These are phyloP conservation scores for Candida adriatica DNA, from an alignment of 805 yeast species.

Conservation along the genomic window DNA sequence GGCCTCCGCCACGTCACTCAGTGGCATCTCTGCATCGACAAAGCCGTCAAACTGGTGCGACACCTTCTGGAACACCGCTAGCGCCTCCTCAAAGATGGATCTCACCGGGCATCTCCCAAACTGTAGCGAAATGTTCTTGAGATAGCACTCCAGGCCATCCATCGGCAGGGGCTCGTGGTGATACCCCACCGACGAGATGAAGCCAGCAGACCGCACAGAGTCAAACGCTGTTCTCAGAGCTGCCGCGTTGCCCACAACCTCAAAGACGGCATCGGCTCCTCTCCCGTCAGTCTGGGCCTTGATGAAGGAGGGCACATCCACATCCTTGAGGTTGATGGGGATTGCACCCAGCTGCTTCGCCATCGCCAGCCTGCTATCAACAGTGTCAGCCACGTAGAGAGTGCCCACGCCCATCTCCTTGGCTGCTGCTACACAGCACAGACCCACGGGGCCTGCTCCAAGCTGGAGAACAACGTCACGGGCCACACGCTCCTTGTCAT, in stretches of 20 bases:
- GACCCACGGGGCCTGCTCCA: slow-evolving; percentile 71
- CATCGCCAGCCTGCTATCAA: slow-evolving; percentile 53
- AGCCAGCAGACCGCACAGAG: slow-evolving; percentile 50
- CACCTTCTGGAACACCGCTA: slow-evolving; percentile 38
- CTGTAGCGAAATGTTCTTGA: slow-evolving; percentile 48
- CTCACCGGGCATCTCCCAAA: slow-evolving; percentile 62
- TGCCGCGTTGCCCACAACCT: slow-evolving; percentile 48
- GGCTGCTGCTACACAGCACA: slow-evolving; percentile 63
- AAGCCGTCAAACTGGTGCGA: slow-evolving; percentile 42
- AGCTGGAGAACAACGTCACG: slow-evolving; percentile 40
- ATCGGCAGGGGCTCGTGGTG: slow-evolving; percentile 53
- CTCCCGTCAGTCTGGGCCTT: slow-evolving; percentile 32
- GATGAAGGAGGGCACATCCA: slow-evolving; percentile 29
- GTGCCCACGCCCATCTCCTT: slow-evolving; percentile 64
- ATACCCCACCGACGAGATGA: slow-evolving; percentile 53
- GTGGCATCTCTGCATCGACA: slow-evolving; percentile 39
- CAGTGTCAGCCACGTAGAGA: slow-evolving; percentile 58
- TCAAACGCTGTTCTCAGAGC: slow-evolving; percentile 48
- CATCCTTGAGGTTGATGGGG: slow-evolving; percentile 34
- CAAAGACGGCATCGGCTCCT: slow-evolving; percentile 57
- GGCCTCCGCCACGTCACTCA: slow-evolving; percentile 39
- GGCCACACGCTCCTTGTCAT: slow-evolving; percentile 28
- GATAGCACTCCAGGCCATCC: slow-evolving; percentile 48
- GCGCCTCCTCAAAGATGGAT: slow-evolving; percentile 46
- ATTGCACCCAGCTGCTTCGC: slow-evolving; percentile 51